Base-by-base conservation (phyloP, 2,329 filamentous ascomycete genomes). In the Pseudodiploospora longispora region DNA sequence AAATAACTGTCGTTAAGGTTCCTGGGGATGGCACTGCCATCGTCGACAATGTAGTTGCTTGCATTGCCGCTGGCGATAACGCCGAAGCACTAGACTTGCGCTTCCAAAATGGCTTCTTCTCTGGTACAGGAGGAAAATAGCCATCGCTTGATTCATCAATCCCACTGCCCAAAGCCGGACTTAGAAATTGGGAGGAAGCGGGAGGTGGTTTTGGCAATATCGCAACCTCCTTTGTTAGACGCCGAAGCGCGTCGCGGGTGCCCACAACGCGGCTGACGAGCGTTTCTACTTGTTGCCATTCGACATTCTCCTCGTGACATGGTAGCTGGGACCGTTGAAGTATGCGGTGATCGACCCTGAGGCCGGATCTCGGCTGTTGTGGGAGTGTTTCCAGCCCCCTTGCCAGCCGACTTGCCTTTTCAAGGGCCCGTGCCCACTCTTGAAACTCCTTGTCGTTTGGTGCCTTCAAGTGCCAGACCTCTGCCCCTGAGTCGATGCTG, bases 381-480 rank as follows among this genome's bases (percentile, higher is more conserved):
- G 56, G 56, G 10, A 52, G 36, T 2, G 49, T 52, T 52, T 80
- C 75, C 30, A 75, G 54, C 2, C 76, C 76, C 47, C 79, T 67
- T 9, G 81, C 76, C 48, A 78, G 69, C 47, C 83, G 77, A 50
- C 87, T 86, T 4, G 91, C 90, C 51, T 78, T 83, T 63, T 96
- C 89, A 41, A 98, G 69, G 1, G 90, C 91, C 38, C 77, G 75
- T 39, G 84, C 88, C 93, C 93, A 98, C 12, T 85, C 83, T 38
- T 79, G 75, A 59, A 96, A 98, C 50, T 97, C 91, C 51, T 84
- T 85, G 40, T 80, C 78, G 54, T 87, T 95, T 40, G 77, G 79
- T 3, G 93, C 88, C 56, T 83, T 83, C 30, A 98, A 71, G 67
- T 97, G 93, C 93, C 93, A 98, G 28, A 98, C 82, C 64, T 98